A percentile compares a stretch with the other conserved stretches of the same genome.
Conservation (phyloP, 495 filamentous ascomycete species). For the Aspergillus olivimuriae region DNA sequence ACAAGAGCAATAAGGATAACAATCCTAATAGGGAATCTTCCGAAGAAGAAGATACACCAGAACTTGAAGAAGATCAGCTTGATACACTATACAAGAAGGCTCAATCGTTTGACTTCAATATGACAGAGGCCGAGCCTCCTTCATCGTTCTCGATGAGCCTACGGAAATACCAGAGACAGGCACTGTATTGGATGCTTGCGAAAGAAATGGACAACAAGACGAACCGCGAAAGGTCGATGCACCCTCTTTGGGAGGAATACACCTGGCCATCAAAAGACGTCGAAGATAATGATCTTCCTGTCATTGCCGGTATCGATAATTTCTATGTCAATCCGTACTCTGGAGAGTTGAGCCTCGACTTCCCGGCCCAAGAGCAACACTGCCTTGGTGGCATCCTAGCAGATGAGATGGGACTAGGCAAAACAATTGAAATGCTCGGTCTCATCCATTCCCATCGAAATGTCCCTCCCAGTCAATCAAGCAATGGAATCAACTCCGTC, state of each 20-base stretch:
- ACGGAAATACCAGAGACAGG: conserved; percentile 92
- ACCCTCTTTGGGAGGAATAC: conserved; percentile 97
- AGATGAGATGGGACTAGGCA: conserved; percentile 87
- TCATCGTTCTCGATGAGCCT: conserved; percentile 75
- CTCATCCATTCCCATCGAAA: conserved; percentile 74
- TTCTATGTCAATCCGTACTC: conserved; percentile 98
- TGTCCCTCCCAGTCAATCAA: conserved; percentile 44
- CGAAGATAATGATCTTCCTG: conserved; percentile 67
- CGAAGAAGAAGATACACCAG: conserved; percentile 76
- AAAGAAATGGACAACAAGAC: conserved; percentile 79
- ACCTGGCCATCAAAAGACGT: conserved; percentile 81
- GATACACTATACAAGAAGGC: conserved; percentile 93
- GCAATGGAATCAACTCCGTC: conserved; percentile 34
- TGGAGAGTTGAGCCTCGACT: conserved; percentile 87
- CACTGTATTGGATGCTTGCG: conserved; percentile 88
- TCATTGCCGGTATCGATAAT: conserved; percentile 52
- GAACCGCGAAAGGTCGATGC: conserved; percentile 71
- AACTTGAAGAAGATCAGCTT: conserved; percentile 92
- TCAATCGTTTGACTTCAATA: conserved; percentile 92
- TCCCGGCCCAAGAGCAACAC: conserved; percentile 88
- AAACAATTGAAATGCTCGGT: conserved; percentile 97
- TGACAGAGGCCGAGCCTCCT: conserved; percentile 76
- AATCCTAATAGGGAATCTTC: conserved; percentile 44
- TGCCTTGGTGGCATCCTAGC: conserved; percentile 91
- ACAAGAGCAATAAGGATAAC: conserved; percentile 55